These are phyloP conservation scores for Blastosporella zonata DNA, from an alignment of 1,284 basidiomycete species.

Conservation along the genomic window DNA sequence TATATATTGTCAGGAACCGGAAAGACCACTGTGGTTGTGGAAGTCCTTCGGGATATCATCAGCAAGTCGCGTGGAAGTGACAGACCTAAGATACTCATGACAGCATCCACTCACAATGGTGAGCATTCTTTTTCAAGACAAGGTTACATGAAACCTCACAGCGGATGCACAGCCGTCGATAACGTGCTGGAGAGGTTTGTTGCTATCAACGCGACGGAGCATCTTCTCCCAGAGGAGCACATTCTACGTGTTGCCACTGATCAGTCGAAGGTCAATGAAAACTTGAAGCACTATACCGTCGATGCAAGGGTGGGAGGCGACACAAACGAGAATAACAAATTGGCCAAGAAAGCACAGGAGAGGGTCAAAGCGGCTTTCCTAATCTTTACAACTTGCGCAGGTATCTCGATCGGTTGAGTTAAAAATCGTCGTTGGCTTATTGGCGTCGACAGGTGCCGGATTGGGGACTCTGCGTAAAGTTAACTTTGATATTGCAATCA, in stretches of 20 bases:
- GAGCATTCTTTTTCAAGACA: not conserved
- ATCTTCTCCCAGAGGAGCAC: constrained; percentile 46
- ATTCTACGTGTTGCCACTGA: constrained; percentile 66
- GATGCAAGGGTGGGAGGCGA: constrained; percentile 66
- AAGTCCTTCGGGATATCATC: constrained; percentile 50
- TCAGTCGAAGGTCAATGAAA: constrained; percentile 54
- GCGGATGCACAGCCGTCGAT: constrained; percentile 48
- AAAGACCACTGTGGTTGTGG: constrained; percentile 65
- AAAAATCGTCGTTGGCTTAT: not conserved
- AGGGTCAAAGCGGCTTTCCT: constrained; percentile 52
- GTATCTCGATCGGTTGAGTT: constrained; percentile 11
- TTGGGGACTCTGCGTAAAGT: constrained; percentile 53
- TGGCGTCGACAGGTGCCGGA: constrained; percentile 42
- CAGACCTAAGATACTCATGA: constrained; percentile 54
- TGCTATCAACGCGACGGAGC: constrained; percentile 37
- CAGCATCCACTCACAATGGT: constrained; percentile 69
- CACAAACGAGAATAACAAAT: constrained; percentile 53
- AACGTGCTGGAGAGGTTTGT: constrained; percentile 65
- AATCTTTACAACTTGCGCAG: constrained; percentile 64
- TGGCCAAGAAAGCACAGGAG: constrained; percentile 56
- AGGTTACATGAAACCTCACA: not conserved
- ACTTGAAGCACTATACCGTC: constrained; percentile 54
- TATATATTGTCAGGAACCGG: constrained; percentile 47
- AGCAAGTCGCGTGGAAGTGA: constrained; percentile 25
- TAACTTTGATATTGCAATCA: constrained; percentile 58